Evolutionary conservation across 441 rosid species (phyloP).

Genomic region (Gossypium schwendimanii): DNA sequence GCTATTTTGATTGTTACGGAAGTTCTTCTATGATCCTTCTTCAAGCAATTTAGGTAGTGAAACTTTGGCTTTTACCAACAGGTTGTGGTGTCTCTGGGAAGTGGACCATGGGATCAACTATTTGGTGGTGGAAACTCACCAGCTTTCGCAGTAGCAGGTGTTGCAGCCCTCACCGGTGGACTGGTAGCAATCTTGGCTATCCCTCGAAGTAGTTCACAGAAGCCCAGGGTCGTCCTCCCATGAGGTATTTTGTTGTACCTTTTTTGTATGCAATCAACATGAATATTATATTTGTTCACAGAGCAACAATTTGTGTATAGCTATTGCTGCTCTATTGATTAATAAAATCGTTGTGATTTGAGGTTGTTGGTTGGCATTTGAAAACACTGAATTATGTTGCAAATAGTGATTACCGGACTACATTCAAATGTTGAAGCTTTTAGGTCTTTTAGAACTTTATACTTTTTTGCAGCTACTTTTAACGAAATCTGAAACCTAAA

Average conservation of each 20-base stretch:
- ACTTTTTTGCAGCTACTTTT: background rate
- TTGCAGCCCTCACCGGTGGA: conserved; percentile 66
- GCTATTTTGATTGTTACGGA: background rate
- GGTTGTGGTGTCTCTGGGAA: conserved; percentile 79
- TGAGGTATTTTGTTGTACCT: conserved; percentile 43
- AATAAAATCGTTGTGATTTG: conserved; percentile 16
- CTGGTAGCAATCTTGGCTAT: conserved; percentile 75
- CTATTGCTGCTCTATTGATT: conserved; percentile 16
- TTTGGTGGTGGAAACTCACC: conserved; percentile 94
- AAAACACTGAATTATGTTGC: conserved; percentile 1
- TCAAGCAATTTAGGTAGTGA: conserved; percentile 1
- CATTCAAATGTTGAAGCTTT: conserved; percentile 4
- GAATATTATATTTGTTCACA: background rate
- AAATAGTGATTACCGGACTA: background rate
- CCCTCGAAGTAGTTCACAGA: conserved; percentile 63
- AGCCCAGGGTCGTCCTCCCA: conserved; percentile 41
- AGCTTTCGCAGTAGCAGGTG: conserved; percentile 73
- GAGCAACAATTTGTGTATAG: conserved; percentile 21
- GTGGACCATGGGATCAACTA: conserved; percentile 94
- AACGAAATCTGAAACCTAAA: background rate
- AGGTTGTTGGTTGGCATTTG: conserved; percentile 9
- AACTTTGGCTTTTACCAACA: conserved; percentile 22
- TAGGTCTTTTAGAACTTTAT: background rate
- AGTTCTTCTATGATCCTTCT: background rate
- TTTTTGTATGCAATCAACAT: conserved; percentile 9